These are phyloP conservation scores for Lactifluus hygrophoroides DNA, from an alignment of 768 basidiomycete species.

Conservation along the genomic window DNA sequence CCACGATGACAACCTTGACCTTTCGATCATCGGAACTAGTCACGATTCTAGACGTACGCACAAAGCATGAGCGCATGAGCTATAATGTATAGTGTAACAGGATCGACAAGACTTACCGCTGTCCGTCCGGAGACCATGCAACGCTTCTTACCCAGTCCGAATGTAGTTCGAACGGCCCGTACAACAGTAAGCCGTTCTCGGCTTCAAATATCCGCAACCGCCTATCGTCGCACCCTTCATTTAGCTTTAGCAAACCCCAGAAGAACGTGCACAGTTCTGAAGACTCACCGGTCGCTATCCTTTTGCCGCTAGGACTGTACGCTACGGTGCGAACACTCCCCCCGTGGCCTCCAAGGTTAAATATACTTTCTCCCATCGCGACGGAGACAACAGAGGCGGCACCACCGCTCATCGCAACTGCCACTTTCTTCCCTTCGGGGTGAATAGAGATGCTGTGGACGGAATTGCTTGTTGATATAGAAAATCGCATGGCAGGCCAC, in stretches of 20 bases:
- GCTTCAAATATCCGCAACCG: slow-evolving; percentile 23
- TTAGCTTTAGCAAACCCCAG: neutral
- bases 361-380: neutral
- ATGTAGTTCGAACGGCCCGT: slow-evolving; percentile 19
- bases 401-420: neutral
- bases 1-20: slow-evolving; percentile 4
- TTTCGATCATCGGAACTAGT: slow-evolving; percentile 12
- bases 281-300: slow-evolving; percentile 12
- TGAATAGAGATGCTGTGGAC: slow-evolving; percentile 20
- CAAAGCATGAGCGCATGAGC: neutral
- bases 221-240: slow-evolving; percentile 16
- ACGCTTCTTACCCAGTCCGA: slow-evolving; percentile 20
- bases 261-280: neutral
- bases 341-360: neutral
- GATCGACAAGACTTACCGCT: neutral
- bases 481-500: slow-evolving; percentile 21
- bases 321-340: neutral
- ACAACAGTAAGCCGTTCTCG: slow-evolving; percentile 19
- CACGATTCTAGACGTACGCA: slow-evolving; percentile 1
- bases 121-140: slow-evolving; percentile 25
- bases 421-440: slow-evolving; percentile 19
- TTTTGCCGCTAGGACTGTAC: slow-evolving; percentile 8
- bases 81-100: too few species aligned
- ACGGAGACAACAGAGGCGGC: neutral
- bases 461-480: slow-evolving; percentile 2